phyloP scores from a whole-genome alignment of 2,329 filamentous ascomycete species.

The Neonectria sp. region DNA sequence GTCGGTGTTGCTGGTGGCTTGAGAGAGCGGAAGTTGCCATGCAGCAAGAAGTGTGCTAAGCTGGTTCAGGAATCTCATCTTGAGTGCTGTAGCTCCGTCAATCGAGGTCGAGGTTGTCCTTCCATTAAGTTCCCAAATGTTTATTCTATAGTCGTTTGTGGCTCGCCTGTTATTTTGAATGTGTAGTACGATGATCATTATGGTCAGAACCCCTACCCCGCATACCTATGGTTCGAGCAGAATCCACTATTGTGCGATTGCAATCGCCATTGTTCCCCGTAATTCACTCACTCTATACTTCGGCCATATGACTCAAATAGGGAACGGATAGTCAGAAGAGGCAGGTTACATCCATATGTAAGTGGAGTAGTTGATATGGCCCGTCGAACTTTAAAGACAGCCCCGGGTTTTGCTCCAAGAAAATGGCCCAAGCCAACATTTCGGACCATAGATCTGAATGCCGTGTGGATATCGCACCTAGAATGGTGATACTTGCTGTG shows the following conservation, averaged over 20 bases:
- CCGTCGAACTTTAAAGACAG: background rate
- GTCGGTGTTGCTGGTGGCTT: constrained; percentile 14
- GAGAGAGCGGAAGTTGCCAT: constrained; percentile 24
- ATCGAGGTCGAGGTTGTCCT: background rate
- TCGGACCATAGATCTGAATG: background rate
- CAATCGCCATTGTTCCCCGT: constrained; percentile 5
- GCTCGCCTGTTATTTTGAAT: background rate
- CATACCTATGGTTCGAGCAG: background rate
- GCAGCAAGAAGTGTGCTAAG: constrained; percentile 33
- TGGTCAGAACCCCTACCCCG: background rate
- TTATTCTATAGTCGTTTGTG: too few species aligned
- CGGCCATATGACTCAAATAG: background rate
- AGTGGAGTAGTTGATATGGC: background rate
- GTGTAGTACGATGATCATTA: background rate
- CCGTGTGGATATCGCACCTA: background rate
- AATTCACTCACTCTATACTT: background rate
- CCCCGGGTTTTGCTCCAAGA: background rate
- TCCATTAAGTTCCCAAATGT: background rate
- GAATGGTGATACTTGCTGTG: background rate
- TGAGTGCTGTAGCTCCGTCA: background rate
- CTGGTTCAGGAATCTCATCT: constrained; percentile 36
- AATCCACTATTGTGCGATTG: constrained; percentile 26
- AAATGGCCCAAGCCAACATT: background rate
- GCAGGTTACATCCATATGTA: background rate
- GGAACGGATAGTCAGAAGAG: background rate